Base-by-base conservation (phyloP, 345 rosid species). In the Eutrema yunnanense region DNA sequence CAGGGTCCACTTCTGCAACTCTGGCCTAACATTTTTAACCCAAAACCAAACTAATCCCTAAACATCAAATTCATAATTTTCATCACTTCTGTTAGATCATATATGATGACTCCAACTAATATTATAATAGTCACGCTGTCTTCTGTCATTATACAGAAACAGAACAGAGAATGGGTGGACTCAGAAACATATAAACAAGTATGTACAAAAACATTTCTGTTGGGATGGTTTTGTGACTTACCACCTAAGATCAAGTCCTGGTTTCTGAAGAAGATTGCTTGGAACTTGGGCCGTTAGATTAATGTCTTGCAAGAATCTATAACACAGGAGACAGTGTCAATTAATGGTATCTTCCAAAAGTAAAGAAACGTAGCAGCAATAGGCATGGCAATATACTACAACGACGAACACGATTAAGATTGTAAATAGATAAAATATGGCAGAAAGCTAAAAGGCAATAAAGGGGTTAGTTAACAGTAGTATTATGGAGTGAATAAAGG, bases 291-390 rank as follows among this genome's bases (percentile, higher is more conserved):
- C 94, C 1, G 90, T 86, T 71, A 93, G 81, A 71, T 87, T 87
- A 75, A 88, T 93, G 88, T 90, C 87, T 69, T 93, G 90, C 64
- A 93, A 77, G 79, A 81, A 88, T 63, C 98, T 93, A 86, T 5
- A 5, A 32, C 34, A 32, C 34, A 32, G 34, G 32, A 30, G n/a
- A n/a, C n/a, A n/a, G n/a, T n/a, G n/a, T n/a, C n/a, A n/a, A n/a
- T n/a, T n/a, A n/a, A n/a, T n/a, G n/a, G n/a, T n/a, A n/a, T n/a
- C n/a, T n/a, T n/a, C n/a, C n/a, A n/a, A n/a, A n/a, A n/a, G n/a
- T n/a, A n/a, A n/a, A n/a, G n/a, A n/a, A n/a, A n/a, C n/a, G n/a
- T n/a, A n/a, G n/a, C n/a, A n/a, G n/a, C n/a, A n/a, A n/a, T n/a
- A n/a, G n/a, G n/a, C n/a, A n/a, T n/a, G n/a, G n/a, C n/a, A n/a